Percentiles rank a stretch among this genome's conserved stretches.
phyloP scores from a whole-genome alignment of 495 filamentous ascomycete genomes.

The Trichoderma virens region DNA sequence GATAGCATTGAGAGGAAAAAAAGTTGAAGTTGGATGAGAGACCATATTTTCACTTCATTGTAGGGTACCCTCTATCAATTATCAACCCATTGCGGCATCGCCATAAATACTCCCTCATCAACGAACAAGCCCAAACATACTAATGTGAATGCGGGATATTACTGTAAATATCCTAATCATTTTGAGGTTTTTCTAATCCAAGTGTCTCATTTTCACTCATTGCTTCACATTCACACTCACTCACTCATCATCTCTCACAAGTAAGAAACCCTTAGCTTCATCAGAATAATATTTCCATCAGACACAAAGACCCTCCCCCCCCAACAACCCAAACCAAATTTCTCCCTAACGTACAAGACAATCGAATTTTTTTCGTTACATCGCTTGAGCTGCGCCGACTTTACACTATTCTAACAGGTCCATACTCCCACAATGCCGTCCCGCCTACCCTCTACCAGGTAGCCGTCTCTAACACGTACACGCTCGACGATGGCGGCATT shows the following conservation, averaged over 20 bases:
- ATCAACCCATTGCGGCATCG: not conserved
- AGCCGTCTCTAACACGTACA: conserved; percentile 89
- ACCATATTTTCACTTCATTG: too few relatives aligned
- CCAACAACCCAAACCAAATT: not conserved
- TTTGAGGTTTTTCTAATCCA: too few relatives aligned
- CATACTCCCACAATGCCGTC: conserved; percentile 88
- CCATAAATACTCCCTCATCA: not conserved
- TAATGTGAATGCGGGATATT: too few relatives aligned
- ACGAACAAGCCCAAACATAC: too few relatives aligned
- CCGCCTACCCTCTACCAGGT: conserved; percentile 80
- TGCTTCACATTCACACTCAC: too few relatives aligned
- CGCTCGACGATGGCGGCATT: conserved; percentile 67
- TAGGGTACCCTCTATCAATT: not conserved
- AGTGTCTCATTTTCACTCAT: too few relatives aligned
- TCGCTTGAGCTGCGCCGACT: conserved; percentile 5
- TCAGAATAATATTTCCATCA: not conserved
- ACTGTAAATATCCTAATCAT: too few relatives aligned
- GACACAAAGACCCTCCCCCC: not conserved
- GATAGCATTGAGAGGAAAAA: too few relatives aligned
- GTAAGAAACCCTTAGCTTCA: not conserved
- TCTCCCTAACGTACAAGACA: not conserved
- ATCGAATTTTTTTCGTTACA: not conserved
- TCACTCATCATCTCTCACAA: too few relatives aligned
- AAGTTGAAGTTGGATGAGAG: too few relatives aligned
- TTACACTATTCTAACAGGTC: conserved; percentile 55